These are phyloP conservation scores for Centrapalus pauciflorus DNA, from an alignment of 129 eudicot genomes.

Conservation along the genomic window DNA sequence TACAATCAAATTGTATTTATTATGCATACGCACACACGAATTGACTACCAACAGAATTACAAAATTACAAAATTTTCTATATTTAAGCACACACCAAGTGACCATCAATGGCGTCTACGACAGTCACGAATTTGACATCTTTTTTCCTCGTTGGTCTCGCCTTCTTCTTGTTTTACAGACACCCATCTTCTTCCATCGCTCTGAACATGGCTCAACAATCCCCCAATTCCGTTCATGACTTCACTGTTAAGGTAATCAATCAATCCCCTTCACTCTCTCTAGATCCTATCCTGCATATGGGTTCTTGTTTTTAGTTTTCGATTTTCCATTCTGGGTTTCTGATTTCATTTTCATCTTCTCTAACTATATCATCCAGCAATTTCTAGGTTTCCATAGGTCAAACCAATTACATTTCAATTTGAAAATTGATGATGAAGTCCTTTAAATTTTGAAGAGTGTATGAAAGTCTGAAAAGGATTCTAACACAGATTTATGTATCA, in stretches of 20 bases:
- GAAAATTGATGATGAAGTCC: neutral
- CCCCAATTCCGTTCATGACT: slow-evolving; percentile 55
- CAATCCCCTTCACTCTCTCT: neutral
- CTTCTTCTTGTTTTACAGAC: slow-evolving; percentile 38
- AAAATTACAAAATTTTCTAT: neutral
- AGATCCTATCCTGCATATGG: neutral
- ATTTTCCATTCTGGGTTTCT: neutral
- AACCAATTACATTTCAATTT: slow-evolving; percentile 3
- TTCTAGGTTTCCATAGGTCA: neutral
- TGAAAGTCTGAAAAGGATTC: neutral
- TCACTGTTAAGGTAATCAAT: slow-evolving; percentile 65
- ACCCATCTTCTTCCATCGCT: slow-evolving; percentile 38
- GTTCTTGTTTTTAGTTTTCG: neutral
- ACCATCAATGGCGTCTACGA: slow-evolving; percentile 28
- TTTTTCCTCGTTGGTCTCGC: slow-evolving; percentile 53
- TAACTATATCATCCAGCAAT: neutral
- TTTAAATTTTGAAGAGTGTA: neutral
- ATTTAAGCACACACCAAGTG: slow-evolving; percentile 10
- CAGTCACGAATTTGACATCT: slow-evolving; percentile 36
- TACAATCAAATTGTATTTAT: too few species aligned
- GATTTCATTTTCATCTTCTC: neutral
- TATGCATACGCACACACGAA: slow-evolving; percentile 18
- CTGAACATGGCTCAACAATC: slow-evolving; percentile 34
- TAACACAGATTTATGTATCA: neutral
- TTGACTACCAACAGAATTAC: slow-evolving; percentile 8